Percentiles rank a stretch among this genome's conserved stretches.
Conservation (phyloP, 2,329 filamentous ascomycete species). For the Xylariales sp. region DNA sequence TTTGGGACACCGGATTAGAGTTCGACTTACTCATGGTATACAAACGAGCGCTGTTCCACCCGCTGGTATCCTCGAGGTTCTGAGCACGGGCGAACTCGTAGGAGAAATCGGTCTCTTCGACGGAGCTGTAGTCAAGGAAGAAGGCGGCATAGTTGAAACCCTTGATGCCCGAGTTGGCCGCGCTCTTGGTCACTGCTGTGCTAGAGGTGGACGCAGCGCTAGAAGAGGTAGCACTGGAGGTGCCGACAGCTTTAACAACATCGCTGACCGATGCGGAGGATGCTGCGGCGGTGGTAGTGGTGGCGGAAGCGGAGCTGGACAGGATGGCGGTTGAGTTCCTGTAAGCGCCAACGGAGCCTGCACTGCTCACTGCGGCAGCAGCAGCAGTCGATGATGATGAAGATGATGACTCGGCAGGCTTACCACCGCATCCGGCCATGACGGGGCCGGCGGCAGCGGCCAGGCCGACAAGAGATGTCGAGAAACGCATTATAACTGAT, state of each 20-base stretch:
- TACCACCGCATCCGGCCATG: no score
- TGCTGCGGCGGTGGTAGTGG: conserved; percentile 1
- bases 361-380: no score
- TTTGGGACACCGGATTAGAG: no score
- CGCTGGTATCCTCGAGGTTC: conserved; percentile 21
- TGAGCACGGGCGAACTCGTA: conserved; percentile 27
- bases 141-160: conserved; percentile 29
- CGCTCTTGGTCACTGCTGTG: not conserved
- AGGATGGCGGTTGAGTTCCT: conserved; percentile 8
- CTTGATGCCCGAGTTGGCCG: conserved; percentile 20
- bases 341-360: no score
- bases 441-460: no score
- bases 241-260: conserved; percentile 3
- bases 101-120: conserved; percentile 23
- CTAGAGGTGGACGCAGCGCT: conserved; percentile 8
- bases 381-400: no score
- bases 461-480: no score
- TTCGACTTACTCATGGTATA: conserved; percentile 28
- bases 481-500: no score
- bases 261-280: not conserved
- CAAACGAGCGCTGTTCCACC: conserved; percentile 25
- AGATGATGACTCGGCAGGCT: no score
- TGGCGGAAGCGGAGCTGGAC: conserved; percentile 1
- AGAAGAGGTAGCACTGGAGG: conserved; percentile 14
- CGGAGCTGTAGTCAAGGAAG: conserved; percentile 26